Evolutionary conservation across 2,329 filamentous ascomycete species (phyloP).

Genomic region (Ascochyta rabiei): DNA sequence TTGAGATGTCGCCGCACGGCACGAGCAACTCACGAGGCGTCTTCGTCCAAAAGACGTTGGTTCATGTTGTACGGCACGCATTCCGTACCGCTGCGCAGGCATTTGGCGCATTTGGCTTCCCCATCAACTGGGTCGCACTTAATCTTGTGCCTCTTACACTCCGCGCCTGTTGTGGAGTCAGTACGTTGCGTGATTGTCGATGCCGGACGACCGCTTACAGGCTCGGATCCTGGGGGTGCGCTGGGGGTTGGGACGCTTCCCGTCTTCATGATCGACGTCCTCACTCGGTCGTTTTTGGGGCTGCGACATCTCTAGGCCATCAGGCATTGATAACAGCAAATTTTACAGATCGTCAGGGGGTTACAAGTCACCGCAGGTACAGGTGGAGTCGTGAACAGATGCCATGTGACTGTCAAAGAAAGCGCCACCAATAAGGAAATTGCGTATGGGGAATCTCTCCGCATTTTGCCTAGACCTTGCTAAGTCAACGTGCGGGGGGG

Average conservation of each 20-base stretch:
- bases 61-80: constrained; percentile 71
- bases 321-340: constrained; percentile 13
- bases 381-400: constrained; percentile 13
- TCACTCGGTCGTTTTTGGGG: constrained; percentile 38
- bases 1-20: not conserved
- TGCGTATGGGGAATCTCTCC: constrained; percentile 12
- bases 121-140: constrained; percentile 42
- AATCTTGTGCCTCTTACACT: constrained; percentile 46
- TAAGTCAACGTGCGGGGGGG: constrained; percentile 5
- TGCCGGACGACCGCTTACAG: constrained; percentile 24
- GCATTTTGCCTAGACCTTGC: constrained; percentile 5
- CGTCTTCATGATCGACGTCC: constrained; percentile 37
- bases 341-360: constrained; percentile 17
- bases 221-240: constrained; percentile 35
- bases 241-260: constrained; percentile 31
- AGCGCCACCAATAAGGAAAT: constrained; percentile 16
- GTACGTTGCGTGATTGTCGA: not conserved
- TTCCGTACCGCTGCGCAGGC: constrained; percentile 66
- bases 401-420: constrained; percentile 20
- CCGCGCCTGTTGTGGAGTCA: constrained; percentile 31
- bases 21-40: constrained; percentile 34
- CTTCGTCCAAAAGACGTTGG: constrained; percentile 42
- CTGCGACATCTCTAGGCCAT: constrained; percentile 69
- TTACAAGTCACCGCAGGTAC: constrained; percentile 6
- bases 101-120: constrained; percentile 43